Base-by-base conservation (phyloP, 371 early-diverging fungal species). In the Mortierella sp. region DNA sequence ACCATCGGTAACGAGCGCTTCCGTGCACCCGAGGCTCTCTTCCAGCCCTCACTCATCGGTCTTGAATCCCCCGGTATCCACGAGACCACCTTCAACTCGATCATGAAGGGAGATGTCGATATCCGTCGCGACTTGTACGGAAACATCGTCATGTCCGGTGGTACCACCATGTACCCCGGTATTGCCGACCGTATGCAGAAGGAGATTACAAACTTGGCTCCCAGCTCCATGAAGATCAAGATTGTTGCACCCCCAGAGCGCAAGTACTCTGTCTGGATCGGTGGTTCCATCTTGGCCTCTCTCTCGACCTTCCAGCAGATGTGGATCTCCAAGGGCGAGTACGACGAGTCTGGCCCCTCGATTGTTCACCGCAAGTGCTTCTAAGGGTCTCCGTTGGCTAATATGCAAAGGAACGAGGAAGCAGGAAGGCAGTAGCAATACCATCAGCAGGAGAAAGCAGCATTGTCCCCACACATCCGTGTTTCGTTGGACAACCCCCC, bases 281-380 rank as follows among this genome's bases (percentile, higher is more conserved):
- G 98, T 64, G 98, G 98, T 2, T 94, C 95, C 27, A 97, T 96
- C 80, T 78, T 97, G 40, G 96, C 96, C 17, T 90, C 92, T 5
- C 83, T 95, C 56, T 85, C 85, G 60, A 88, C 89, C 21, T 89
- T 89, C 68, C 86, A 88, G 63, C 84, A 88, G 81, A 83, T 85
- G 76, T 74, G 73, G 63, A 73, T 80, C 72, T 69, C 86, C 48
- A 90, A 92, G 86, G 88, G 88, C 86, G 99, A 98, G 85, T 99
- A 99, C 89, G 96, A 98, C 87, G 99, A 96, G 85, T 90, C 91
- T 78, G 97, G 97, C 74, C 97, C 98, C 54, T 92, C 96, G 58
- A 97, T 98, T 80, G 98, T 98, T 72, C 98, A 98, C 89, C 92
- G 97, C 88, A 98, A 96, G 90, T 96, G 98, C 88, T 96, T 96